phyloP scores from a whole-genome alignment of 495 filamentous ascomycete species.

The Neurospora discreta region DNA sequence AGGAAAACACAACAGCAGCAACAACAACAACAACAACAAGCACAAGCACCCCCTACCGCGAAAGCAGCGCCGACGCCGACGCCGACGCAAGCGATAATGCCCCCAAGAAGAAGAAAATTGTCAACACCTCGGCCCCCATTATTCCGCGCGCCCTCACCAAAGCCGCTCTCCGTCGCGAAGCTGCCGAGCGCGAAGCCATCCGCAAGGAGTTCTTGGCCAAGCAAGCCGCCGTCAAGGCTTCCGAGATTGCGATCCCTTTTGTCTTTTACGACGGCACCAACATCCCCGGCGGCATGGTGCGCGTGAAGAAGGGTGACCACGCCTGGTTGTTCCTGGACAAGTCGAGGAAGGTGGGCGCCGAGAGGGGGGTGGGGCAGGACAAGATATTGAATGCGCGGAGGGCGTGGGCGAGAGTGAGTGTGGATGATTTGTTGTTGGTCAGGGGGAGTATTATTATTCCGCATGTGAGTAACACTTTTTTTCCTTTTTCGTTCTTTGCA shows the following conservation, averaged over 20 bases:
- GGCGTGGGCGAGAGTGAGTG: constrained; percentile 86
- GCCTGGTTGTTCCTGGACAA: constrained; percentile 88
- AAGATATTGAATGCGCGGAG: constrained; percentile 53
- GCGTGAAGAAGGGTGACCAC: constrained; percentile 84
- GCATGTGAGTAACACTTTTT: constrained; percentile 52
- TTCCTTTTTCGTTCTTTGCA: neutral
- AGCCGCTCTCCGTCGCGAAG: constrained; percentile 68
- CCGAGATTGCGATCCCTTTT: constrained; percentile 87
- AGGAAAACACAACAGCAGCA: constrained; percentile 21
- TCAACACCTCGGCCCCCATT: constrained; percentile 55
- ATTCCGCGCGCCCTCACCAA: constrained; percentile 80
- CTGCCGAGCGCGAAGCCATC: constrained; percentile 67
- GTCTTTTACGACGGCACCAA: constrained; percentile 98
- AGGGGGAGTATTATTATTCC: constrained; percentile 87
- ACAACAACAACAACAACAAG: too few relatives aligned
- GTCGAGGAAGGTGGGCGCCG: constrained; percentile 78
- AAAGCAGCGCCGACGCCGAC: constrained; percentile 18
- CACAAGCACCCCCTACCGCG: constrained; percentile 19
- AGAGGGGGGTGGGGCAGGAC: constrained; percentile 56
- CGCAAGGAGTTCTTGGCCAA: constrained; percentile 74
- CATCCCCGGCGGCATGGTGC: constrained; percentile 69
- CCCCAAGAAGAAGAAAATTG: constrained; percentile 43
- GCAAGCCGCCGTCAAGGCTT: constrained; percentile 79
- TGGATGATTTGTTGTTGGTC: constrained; percentile 95
- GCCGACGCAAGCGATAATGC: constrained; percentile 3